Percentiles rank a stretch among this genome's conserved stretches.
These are phyloP conservation scores for Trametes polyzona DNA, from an alignment of 1,284 basidiomycete species.

Conservation along the genomic window DNA sequence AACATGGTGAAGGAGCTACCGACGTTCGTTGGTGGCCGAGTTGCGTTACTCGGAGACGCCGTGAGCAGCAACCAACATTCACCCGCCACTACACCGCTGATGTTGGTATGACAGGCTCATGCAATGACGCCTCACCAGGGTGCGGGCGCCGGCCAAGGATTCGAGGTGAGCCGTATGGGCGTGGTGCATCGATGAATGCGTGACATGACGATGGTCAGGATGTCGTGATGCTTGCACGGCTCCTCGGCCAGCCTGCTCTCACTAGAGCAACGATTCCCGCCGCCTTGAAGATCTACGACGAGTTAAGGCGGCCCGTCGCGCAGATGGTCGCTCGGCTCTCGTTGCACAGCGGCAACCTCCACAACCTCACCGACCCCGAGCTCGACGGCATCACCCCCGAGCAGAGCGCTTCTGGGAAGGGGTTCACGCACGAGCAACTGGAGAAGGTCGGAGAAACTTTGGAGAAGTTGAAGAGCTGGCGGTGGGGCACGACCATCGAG, in stretches of 20 bases:
- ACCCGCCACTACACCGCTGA: no score
- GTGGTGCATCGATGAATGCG: no score
- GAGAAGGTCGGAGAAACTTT: neutral
- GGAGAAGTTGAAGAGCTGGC: constrained; percentile 12
- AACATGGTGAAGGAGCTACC: constrained; percentile 28
- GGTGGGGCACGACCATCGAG: neutral
- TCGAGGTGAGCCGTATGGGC: constrained; percentile 42
- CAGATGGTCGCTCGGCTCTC: constrained; percentile 8
- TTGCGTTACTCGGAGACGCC: constrained; percentile 37
- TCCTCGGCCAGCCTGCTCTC: constrained; percentile 4
- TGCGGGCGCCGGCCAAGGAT: constrained; percentile 44
- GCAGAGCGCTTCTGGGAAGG: neutral
- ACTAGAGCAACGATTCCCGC: neutral
- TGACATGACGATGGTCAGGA: neutral
- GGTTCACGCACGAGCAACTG: constrained; percentile 1
- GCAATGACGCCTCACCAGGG: constrained; percentile 40
- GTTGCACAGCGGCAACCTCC: constrained; percentile 5
- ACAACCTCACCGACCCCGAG: constrained; percentile 6
- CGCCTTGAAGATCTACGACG: constrained; percentile 11
- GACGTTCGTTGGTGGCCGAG: constrained; percentile 27
- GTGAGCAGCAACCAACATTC: constrained; percentile 18
- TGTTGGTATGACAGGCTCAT: constrained; percentile 14
- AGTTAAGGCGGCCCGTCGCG: constrained; percentile 5
- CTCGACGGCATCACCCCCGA: constrained; percentile 5
- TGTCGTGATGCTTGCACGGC: constrained; percentile 7